Evolutionary conservation across 768 basidiomycete genomes (phyloP), one percentile per base, ranked within the genome.

Genomic region (Phanerochaete carnosa): DNA sequence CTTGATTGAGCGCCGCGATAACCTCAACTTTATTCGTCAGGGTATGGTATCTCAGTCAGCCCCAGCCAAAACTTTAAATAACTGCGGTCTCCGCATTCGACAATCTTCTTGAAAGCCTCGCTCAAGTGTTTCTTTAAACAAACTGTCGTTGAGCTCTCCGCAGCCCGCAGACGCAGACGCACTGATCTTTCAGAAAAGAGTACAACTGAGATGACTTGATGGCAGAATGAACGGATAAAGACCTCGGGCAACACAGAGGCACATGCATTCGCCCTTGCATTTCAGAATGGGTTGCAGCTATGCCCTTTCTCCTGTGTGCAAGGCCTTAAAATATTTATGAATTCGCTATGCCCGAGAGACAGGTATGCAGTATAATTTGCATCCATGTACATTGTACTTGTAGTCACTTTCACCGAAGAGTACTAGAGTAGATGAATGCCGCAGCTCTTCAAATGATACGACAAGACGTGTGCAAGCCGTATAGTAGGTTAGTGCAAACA

Each of bases 61-160:
- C 95, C 97, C 97, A 99, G 1, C 97, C 96, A 66, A 91, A 93
- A 28, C 97, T 97, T 75, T 99, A 96, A 57, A 99, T 90, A 56
- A 83, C 94, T 33, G 90, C 94, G 28, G 96, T 96, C 63, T 82
- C 83, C 28, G 94, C 76, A 75, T 95, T 98, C 74, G 98, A 84
- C 63, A 82, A 35, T 80, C 68, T 86, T 88, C 80, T 96, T 95
- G 72, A 98, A 98, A 99, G 67, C 91, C 89, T 45, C 82, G 77
- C 64, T 87, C 80, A 64, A 95, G 79, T 8, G 90, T 89, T 45
- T 83, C 76, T 73, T 91, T 90, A 56, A 98, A 79, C 12, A 85
- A 79, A 3, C 90, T 91, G 28, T 79, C 79, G 7, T 70, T 70
- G 35, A 94, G 78, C 66, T 84, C 79, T 11, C 91, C 91, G 39